A percentile compares a stretch with the other conserved stretches of the same genome.
These are phyloP conservation scores for Gleditsia sinensis DNA, from an alignment of 306 rosid species.

Conservation along the genomic window DNA sequence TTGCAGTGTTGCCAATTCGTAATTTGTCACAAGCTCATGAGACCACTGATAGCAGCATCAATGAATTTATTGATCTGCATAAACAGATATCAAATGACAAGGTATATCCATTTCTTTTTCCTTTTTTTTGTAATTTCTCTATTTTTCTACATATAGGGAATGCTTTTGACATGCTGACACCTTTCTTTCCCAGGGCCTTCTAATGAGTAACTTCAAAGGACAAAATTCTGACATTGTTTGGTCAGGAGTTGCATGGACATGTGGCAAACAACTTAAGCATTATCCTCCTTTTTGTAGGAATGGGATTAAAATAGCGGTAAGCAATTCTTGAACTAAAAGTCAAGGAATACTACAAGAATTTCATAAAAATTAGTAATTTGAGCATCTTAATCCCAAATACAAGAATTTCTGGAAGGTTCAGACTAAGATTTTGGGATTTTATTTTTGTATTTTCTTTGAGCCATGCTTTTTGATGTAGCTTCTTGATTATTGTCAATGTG, in stretches of 20 bases:
- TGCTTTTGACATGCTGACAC: conserved; percentile 32
- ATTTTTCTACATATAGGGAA: conserved; percentile 2
- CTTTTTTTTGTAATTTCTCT: not conserved
- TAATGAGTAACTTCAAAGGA: conserved; percentile 58
- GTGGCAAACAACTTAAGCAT: conserved; percentile 96
- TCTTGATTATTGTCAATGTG: not conserved
- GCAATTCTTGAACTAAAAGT: conserved; percentile 32
- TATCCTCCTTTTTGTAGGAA: conserved; percentile 81
- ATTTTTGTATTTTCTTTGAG: not conserved
- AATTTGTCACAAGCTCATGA: conserved; percentile 48
- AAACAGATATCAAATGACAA: conserved; percentile 43
- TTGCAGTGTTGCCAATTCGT: conserved; percentile 55
- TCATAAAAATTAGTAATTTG: not conserved
- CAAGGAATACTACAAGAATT: not conserved
- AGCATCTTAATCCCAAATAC: not conserved
- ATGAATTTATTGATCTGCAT: conserved; percentile 42
- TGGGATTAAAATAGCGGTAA: conserved; percentile 85
- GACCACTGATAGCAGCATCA: conserved; percentile 42
- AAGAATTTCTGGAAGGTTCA: too few relatives aligned
- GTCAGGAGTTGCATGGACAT: conserved; percentile 92
- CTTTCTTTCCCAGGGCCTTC: conserved; percentile 53
- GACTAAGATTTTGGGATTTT: not conserved
- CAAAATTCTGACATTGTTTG: conserved; percentile 78
- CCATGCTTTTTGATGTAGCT: not conserved
- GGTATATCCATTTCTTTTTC: conserved; percentile 42